Conservation (phyloP, 2,329 filamentous ascomycete genomes). For the Sporothrix pallida region DNA sequence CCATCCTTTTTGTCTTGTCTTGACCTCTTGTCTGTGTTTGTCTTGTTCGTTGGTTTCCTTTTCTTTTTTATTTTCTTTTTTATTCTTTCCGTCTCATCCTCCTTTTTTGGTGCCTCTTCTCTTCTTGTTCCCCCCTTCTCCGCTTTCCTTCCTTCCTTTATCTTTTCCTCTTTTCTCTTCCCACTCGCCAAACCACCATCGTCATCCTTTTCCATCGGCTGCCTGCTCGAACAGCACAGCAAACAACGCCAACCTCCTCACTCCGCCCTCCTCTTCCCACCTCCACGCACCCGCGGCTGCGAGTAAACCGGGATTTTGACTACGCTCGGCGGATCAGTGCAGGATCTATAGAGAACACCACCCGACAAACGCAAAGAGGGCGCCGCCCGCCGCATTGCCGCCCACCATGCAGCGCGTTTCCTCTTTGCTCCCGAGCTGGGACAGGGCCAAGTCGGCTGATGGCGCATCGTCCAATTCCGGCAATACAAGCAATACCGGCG, state of each 20-base stretch:
- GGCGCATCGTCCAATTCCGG: conserved; percentile 30
- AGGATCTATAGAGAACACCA: neutral
- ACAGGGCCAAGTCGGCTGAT: conserved; percentile 40
- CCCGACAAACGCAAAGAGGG: conserved; percentile 16
- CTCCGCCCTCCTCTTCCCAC: neutral
- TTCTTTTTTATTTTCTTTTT: neutral
- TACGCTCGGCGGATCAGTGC: neutral
- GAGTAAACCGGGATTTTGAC: neutral
- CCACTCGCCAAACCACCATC: neutral
- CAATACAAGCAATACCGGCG: conserved; percentile 18
- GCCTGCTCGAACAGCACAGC: neutral
- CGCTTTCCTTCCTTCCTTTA: neutral
- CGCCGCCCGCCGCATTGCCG: conserved; percentile 21
- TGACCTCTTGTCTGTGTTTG: neutral
- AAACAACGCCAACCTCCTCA: too few species aligned
- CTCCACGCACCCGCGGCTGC: conserved; percentile 17
- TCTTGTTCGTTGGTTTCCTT: neutral
- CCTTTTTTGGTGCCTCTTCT: neutral
- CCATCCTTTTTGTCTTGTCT: neutral
- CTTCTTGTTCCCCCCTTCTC: neutral
- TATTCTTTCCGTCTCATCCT: neutral
- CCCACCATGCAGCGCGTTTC: conserved; percentile 54
- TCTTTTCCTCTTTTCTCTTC: neutral
- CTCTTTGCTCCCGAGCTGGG: conserved; percentile 51
- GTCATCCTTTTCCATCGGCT: conserved; percentile 3